Base-by-base conservation (phyloP, 2,329 filamentous ascomycete genomes). In the Chlorencoelia australis region DNA sequence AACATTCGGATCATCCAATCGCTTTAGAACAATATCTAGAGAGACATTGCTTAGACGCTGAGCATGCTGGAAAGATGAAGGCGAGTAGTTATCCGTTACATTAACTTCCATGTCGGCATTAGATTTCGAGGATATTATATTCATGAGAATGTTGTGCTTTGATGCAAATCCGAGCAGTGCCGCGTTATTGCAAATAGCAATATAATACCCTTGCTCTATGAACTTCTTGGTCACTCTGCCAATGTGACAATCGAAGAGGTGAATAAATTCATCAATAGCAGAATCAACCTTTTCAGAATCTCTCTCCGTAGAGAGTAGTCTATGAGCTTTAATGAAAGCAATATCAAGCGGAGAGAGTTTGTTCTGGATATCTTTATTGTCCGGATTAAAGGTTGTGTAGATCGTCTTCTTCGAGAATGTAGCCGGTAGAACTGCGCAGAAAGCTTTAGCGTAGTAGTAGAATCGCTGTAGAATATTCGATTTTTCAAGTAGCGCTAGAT, bases 291-390 rank as follows among this genome's bases (percentile, higher is more conserved):
- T 60, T 0, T 71, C 64, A 2, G 55, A 44, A 2, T 58, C 54
- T 13, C 65, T 64, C 1, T 61, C 60, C 1, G 66, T 69, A 33
- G 82, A 82, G 1, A 82, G 57, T 7, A 79, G 66, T 0, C 68
- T 78, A 42, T 83, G 76, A 0, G 69, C 62, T 3, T 68, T 71
- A 11, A 83, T 72, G 39, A 76, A 81, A 0, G 64, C 62, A 0
- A 68, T 60, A 41, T 84, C 78, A 3, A 73, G 59, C 0, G 62
- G 39, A 3, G 49, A 45, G 0, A 64, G 46, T n/a, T 58, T 52
- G 1, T 51, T 11, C 7, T 11, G 21, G 7, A 24, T 7, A 24
- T 11, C 21, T 24, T 7, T 7, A 24, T 24, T 24, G 7, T 24
- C n/a, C n/a, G 21, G 21, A 24, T 7, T 7, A 24, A 24, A 7